phyloP scores from a whole-genome alignment of 2,329 filamentous ascomycete genomes.

The Aquanectria penicillioides region DNA sequence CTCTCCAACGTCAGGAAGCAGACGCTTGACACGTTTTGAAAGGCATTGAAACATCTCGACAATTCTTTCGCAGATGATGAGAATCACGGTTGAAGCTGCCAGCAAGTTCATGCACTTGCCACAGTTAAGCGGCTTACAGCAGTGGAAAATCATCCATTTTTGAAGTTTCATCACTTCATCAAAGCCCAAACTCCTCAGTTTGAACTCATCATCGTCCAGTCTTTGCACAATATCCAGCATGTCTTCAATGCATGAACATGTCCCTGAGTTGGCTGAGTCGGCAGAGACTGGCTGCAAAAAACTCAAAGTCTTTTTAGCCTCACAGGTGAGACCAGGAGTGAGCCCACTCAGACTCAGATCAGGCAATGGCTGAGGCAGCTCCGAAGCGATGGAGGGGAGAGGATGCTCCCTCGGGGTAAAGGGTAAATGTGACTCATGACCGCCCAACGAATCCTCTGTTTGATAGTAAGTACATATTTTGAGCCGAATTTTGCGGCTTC shows the following conservation, averaged over 20 bases:
- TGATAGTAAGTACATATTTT: too few relatives aligned
- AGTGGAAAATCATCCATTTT: constrained; percentile 44
- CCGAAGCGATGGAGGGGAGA: too few relatives aligned
- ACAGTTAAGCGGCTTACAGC: constrained; percentile 40
- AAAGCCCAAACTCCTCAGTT: constrained; percentile 37
- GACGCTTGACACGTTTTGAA: constrained; percentile 22
- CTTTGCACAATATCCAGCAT: constrained; percentile 39
- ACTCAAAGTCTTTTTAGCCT: neutral
- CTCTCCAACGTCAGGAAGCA: neutral
- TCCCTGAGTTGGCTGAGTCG: neutral
- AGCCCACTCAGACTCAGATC: too few relatives aligned
- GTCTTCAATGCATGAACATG: constrained; percentile 38
- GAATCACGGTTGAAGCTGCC: constrained; percentile 30
- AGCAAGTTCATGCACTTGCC: constrained; percentile 21
- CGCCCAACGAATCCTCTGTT: too few relatives aligned
- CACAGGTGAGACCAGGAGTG: neutral
- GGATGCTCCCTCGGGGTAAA: too few relatives aligned
- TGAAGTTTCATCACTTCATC: constrained; percentile 44
- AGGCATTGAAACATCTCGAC: constrained; percentile 44
- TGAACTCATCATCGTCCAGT: constrained; percentile 45
- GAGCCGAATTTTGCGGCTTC: too few relatives aligned
- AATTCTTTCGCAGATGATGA: constrained; percentile 43
- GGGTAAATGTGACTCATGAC: too few relatives aligned
- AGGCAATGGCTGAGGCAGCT: too few relatives aligned
- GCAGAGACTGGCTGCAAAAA: too few relatives aligned